Percentiles rank a stretch among this genome's conserved stretches.
These are phyloP conservation scores for Spathaspora hagerdaliae DNA, from an alignment of 805 yeast species.

Conservation along the genomic window DNA sequence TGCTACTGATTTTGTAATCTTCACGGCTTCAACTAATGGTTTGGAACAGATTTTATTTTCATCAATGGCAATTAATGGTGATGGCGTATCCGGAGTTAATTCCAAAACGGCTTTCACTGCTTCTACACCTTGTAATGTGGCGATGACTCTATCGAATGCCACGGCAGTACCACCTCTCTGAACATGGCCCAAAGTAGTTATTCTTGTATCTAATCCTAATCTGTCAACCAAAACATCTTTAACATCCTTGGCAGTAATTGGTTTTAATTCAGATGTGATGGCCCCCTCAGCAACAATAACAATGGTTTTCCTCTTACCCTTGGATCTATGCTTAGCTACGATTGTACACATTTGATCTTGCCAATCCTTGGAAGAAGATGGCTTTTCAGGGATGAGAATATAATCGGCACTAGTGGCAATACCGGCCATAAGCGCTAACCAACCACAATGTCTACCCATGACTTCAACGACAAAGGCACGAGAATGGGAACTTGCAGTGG, in stretches of 20 bases:
- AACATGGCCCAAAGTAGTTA: constrained; percentile 94
- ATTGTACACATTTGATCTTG: constrained; percentile 71
- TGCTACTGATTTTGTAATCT: constrained; percentile 85
- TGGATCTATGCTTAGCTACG: constrained; percentile 72
- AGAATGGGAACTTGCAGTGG: constrained; percentile 95
- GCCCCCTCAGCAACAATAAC: constrained; percentile 99
- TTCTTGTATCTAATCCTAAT: constrained; percentile 88
- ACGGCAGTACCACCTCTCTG: constrained; percentile 99
- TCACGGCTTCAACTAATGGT: constrained; percentile 87
- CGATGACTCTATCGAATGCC: constrained; percentile 86
- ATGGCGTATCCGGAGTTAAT: constrained; percentile 84
- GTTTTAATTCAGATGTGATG: constrained; percentile 71
- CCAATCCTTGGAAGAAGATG: constrained; percentile 76
- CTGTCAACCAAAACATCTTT: constrained; percentile 70
- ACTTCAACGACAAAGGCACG: constrained; percentile 98
- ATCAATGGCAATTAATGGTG: constrained; percentile 87
- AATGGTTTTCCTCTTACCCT: constrained; percentile 90
- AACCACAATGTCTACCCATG: constrained; percentile 99
- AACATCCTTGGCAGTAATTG: constrained; percentile 77
- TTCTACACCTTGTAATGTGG: constrained; percentile 96
- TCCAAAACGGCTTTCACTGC: constrained; percentile 92
- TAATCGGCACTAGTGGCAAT: constrained; percentile 95
- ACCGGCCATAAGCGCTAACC: constrained; percentile 98
- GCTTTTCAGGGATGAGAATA: constrained; percentile 91
- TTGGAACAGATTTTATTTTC: constrained; percentile 85